Conservation (phyloP, 495 filamentous ascomycete species). For the Jackrogersella minutella region DNA sequence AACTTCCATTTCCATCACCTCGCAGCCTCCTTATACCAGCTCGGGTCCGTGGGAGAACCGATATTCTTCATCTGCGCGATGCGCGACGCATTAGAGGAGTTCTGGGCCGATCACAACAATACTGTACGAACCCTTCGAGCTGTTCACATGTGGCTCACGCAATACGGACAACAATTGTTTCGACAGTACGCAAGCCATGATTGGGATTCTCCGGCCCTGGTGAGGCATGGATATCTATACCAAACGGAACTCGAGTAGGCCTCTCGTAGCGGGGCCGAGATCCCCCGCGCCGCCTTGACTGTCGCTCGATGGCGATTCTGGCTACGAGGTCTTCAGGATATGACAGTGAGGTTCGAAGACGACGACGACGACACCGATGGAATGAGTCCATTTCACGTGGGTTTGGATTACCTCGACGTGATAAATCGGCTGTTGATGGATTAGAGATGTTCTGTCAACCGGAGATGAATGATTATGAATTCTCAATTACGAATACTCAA, state of each 20-base stretch:
- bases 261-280: not conserved
- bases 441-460: too few species aligned
- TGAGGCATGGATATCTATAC: not conserved
- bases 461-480: too few species aligned
- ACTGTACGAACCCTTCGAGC: not conserved
- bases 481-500: too few species aligned
- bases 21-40: not conserved
- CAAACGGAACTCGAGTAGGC: not conserved
- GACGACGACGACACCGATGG: too few species aligned
- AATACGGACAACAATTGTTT: not conserved
- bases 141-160: not conserved
- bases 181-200: not conserved
- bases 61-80: conserved; percentile 10
- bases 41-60: not conserved
- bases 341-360: too few species aligned
- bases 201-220: not conserved
- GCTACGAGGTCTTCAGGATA: not conserved
- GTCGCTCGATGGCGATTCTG: conserved; percentile 16
- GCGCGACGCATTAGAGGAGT: conserved; percentile 10
- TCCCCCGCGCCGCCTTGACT: not conserved
- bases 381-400: too few species aligned
- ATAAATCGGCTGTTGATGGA: too few species aligned
- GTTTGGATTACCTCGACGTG: too few species aligned
- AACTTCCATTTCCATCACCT: conserved; percentile 13
- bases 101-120: not conserved